These are phyloP conservation scores for Irpex lacteus DNA, from an alignment of 1,284 basidiomycete genomes.

Conservation along the genomic window DNA sequence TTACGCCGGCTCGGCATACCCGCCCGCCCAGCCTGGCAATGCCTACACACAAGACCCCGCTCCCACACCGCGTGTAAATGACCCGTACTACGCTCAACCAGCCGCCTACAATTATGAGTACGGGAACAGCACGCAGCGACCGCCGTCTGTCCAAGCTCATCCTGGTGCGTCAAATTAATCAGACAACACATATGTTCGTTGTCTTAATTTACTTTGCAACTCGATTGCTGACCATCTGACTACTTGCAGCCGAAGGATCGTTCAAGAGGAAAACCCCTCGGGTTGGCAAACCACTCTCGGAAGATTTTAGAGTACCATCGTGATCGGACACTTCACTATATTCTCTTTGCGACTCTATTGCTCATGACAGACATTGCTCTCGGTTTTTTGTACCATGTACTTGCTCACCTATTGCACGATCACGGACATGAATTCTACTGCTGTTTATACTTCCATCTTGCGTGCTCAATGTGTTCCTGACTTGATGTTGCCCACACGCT, in stretches of 20 bases:
- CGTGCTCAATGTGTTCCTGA: background rate
- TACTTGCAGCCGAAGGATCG: slow-evolving; percentile 45
- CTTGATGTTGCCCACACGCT: too few relatives aligned
- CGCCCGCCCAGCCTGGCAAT: slow-evolving; percentile 27
- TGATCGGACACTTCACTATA: background rate
- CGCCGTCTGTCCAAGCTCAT: slow-evolving; percentile 42
- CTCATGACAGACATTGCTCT: background rate
- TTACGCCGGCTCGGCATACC: slow-evolving; percentile 31
- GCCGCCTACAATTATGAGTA: slow-evolving; percentile 13
- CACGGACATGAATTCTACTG: background rate
- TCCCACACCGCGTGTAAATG: slow-evolving; percentile 38
- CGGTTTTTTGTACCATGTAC: background rate
- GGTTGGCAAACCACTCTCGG: slow-evolving; percentile 29
- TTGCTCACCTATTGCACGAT: background rate
- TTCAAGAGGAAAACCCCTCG: slow-evolving; percentile 52
- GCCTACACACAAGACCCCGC: slow-evolving; percentile 43
- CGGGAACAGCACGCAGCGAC: slow-evolving; percentile 32
- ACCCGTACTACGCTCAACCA: slow-evolving; percentile 20
- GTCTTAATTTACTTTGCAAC: background rate
- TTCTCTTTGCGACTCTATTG: background rate
- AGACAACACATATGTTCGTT: slow-evolving; percentile 18
- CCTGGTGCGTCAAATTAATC: slow-evolving; percentile 42
- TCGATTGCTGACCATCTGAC: slow-evolving; percentile 19
- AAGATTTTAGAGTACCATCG: slow-evolving; percentile 18
- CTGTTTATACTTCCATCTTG: background rate